Percentiles rank a stretch among this genome's conserved stretches.
Evolutionary conservation across 345 rosid genomes (phyloP).

Genomic region (Populus simonii): DNA sequence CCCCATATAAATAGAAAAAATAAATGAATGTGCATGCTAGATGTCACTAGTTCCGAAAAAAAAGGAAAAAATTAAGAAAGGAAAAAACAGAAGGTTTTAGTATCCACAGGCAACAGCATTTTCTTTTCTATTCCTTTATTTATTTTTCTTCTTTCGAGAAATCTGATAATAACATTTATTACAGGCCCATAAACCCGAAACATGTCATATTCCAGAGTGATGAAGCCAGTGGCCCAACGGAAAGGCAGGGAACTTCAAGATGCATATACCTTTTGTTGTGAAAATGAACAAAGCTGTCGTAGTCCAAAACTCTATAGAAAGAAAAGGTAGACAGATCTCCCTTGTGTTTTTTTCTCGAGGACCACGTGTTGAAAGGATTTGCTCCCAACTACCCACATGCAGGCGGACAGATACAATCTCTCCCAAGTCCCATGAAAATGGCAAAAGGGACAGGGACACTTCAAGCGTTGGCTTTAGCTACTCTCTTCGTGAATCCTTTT

Average conservation of each 20-base stretch:
- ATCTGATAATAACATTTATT: no score
- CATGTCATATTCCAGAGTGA: not conserved
- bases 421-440: not conserved
- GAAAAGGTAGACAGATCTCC: not conserved
- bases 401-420: not conserved
- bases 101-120: no score
- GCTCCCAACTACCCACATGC: not conserved
- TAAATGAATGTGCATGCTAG: no score
- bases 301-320: not conserved
- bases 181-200: no score
- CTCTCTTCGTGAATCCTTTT: no score
- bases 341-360: not conserved
- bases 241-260: no score
- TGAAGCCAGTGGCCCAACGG: not conserved
- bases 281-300: not conserved
- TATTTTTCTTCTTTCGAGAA: no score
- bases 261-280: not conserved
- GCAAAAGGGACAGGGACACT: not conserved
- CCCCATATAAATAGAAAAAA: no score
- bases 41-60: no score
- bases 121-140: no score
- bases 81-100: no score
- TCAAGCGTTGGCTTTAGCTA: not conserved
- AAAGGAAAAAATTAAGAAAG: no score
- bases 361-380: not conserved